Base-by-base conservation (phyloP, 164 flowering plant genomes). In the Vitis labrusca region DNA sequence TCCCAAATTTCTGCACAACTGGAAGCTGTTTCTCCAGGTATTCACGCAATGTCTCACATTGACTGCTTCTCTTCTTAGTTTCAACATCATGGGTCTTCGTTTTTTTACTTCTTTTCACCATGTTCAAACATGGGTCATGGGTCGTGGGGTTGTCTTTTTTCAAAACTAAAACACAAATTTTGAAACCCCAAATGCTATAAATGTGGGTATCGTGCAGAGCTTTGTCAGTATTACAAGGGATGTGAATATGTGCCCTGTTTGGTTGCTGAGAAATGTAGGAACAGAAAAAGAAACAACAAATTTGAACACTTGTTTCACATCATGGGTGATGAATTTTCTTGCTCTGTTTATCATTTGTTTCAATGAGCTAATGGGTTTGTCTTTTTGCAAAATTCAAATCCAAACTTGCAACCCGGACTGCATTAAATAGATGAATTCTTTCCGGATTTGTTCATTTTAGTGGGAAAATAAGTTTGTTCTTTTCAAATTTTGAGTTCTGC, bases 1-100 rank as follows among this genome's bases (percentile, higher is more conserved):
- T 77, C 72, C 65, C 75, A 66, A 59, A 30, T 65, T 59, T 65
- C 77, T 74, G 29, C 76, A 51, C 5, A 67, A 54, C 52, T 65
- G 72, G 69, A 64, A 67, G 82, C 86, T 68, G 64, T 61, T 59
- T 65, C 86, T 75, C 79, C 84, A 70, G 86, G 86, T 83, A 73
- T 32, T 64, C 59, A 27, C 47, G 10, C 37, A 64, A 17, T 69
- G 59, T 11, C 27, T 23, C 5, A 9, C 59, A 17, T 32, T 17
- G 37, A n/a, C n/a, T 50, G 19, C 14, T 13, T 17, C n/a, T 15
- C 4, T n/a, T 67, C 47, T 30, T 11, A 6, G 61, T 66, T 37
- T 32, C 1, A 19, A 15, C 8, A 59, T 2, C 9, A 1, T 10
- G 6, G 1, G 13, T 12, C 61, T 51, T 3, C 27, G 53, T 65